Base-by-base conservation (phyloP, 371 early-diverging fungal genomes). In the Mortierella sp. region DNA sequence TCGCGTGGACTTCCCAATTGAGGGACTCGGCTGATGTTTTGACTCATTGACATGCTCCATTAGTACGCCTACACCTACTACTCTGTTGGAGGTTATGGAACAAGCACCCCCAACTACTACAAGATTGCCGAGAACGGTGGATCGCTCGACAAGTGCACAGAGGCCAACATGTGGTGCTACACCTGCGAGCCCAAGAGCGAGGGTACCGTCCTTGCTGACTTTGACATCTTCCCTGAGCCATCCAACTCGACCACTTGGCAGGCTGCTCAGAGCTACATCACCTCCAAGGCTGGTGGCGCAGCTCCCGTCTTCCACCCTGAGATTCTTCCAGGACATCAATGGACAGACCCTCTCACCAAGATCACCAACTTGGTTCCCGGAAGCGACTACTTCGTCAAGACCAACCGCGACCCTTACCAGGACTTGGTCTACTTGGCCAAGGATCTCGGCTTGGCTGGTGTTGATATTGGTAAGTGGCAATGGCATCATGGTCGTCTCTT, bases 101-200 rank as follows among this genome's bases (percentile, higher is more conserved):
- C 77, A 17, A 43, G 61, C 22, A 76, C 77, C 16, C 77, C 77
- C 55, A 76, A 76, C 65, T 76, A 68, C 62, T 76, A 69, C 65
- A 76, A 76, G 70, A 76, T 76, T 45, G 9, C 41, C n/a, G 45
- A 69, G 45, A 49, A 54, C 57, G 77, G 77, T 5, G 69, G 76
- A 17, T 57, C 76, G 39, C 64, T 76, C 24, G 61, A 54, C 16
- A 43, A 22, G 9, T 76, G 77, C 37, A 65, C 62, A 1, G 77
- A 76, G 58, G 61, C 62, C 24, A 76, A 76, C 66, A 64, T 69
- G 77, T 76, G 77, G 77, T 76, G 77, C 66, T 76, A 76, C 66
- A 69, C 69, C 47, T 76, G 77, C 44, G 77, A 76, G 44, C 66
- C 77, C 65, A 52, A 76, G 77, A 45, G 58, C 45, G 58, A 65